Percentiles rank a stretch among this genome's conserved stretches.
Conservation (phyloP, 768 basidiomycete species). For the Termitomyces sp. region DNA sequence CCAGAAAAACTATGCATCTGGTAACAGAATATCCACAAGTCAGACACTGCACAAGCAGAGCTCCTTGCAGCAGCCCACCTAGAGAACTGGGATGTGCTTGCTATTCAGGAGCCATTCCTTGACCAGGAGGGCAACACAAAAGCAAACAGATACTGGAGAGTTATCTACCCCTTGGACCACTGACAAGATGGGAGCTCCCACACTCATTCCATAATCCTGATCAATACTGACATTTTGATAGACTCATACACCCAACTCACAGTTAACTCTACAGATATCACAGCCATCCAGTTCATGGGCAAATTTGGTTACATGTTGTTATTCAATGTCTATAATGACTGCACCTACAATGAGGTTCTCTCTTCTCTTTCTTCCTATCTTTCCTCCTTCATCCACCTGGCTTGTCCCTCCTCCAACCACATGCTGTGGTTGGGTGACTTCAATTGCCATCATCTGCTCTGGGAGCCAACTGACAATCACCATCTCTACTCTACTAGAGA, state of each 20-base stretch:
- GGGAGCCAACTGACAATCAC: too few species aligned
- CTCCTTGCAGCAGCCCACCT: not conserved
- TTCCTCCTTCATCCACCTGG: too few species aligned
- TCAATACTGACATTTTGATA: not conserved
- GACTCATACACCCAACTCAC: not conserved
- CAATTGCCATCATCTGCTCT: too few species aligned
- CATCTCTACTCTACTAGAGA: too few species aligned
- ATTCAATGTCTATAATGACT: not conserved
- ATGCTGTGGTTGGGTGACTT: too few species aligned
- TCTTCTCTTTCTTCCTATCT: too few species aligned
- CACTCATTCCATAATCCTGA: not conserved
- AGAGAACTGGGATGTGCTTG: not conserved
- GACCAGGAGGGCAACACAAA: not conserved
- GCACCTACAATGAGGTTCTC: not conserved
- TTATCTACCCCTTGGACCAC: not conserved
- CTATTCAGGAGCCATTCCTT: not conserved
- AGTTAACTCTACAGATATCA: not conserved
- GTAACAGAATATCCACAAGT: not conserved
- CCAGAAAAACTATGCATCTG: not conserved
- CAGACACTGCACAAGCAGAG: not conserved
- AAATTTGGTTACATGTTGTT: not conserved
- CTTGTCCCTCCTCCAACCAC: too few species aligned
- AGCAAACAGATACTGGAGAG: not conserved
- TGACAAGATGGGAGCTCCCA: not conserved
- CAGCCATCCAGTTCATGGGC: not conserved